Conservation (phyloP, 73 alveolate species). For the Tetrahymena thermophila region DNA sequence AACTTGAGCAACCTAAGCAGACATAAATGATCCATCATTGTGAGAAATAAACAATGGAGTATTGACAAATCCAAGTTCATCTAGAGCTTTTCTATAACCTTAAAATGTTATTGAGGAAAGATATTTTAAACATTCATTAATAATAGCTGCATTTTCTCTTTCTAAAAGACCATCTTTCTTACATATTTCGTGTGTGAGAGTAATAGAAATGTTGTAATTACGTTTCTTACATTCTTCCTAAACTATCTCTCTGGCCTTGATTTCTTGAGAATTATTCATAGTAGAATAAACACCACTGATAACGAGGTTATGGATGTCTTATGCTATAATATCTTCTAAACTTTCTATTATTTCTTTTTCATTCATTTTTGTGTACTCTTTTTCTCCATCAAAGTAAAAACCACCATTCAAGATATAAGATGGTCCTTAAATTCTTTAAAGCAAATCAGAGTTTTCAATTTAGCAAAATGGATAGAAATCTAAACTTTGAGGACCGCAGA, state of each 20-base stretch:
- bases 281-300: background rate
- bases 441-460: background rate
- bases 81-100: background rate
- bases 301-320: background rate
- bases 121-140: background rate
- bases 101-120: background rate
- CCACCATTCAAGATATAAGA: background rate
- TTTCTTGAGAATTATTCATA: background rate
- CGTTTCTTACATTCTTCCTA: background rate
- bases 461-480: background rate
- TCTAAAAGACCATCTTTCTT: background rate
- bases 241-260: background rate
- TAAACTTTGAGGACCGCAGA: background rate
- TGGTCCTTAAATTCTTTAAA: background rate
- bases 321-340: background rate
- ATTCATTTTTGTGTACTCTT: background rate
- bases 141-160: background rate
- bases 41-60: background rate
- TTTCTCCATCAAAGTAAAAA: background rate
- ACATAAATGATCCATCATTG: background rate
- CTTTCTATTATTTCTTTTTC: background rate
- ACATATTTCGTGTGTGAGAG: background rate
- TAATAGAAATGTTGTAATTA: background rate
- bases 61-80: background rate
- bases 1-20: background rate